A percentile compares a stretch with the other conserved stretches of the same genome.
phyloP scores from a whole-genome alignment of 1,139 yeast genomes.

The Blastobotrys raffinosifermentans region DNA sequence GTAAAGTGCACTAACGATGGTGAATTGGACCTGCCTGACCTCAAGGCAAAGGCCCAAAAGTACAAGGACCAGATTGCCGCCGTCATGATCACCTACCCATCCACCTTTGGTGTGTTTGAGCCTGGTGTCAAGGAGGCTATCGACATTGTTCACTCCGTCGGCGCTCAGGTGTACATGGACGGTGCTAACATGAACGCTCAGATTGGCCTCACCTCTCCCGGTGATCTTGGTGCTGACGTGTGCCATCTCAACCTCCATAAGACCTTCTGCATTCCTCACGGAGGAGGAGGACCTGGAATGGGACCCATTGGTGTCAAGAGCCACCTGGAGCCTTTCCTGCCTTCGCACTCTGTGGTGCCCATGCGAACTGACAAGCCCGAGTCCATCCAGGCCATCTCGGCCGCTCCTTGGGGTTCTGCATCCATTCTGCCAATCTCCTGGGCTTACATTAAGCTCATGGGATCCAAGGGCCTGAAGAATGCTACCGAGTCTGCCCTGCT shows the following conservation, averaged over 20 bases:
- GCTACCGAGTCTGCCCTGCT: conserved; percentile 85
- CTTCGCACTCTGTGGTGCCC: conserved; percentile 60
- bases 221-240: conserved; percentile 97
- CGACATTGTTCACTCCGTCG: conserved; percentile 71
- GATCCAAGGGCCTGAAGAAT: conserved; percentile 74
- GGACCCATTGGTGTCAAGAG: conserved; percentile 94
- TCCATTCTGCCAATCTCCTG: conserved; percentile 89
- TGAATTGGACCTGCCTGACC: conserved; percentile 73
- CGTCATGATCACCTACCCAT: conserved; percentile 94
- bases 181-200: conserved; percentile 99
- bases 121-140: conserved; percentile 85
- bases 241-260: conserved; percentile 95
- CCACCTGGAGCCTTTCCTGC: conserved; percentile 78
- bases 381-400: conserved; percentile 72
- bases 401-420: conserved; percentile 97
- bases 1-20: conserved; percentile 84
- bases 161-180: conserved; percentile 95
- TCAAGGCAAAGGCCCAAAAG: conserved; percentile 65
- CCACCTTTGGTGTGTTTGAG: conserved; percentile 93
- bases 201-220: conserved; percentile 95
- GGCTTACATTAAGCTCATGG: conserved; percentile 91
- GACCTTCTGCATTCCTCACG: conserved; percentile 96
- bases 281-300: conserved; percentile 99
- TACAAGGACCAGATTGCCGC: conserved; percentile 73
- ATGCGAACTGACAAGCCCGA: conserved; percentile 41